These are phyloP conservation scores for Eimeria praecox DNA, from an alignment of 169 alveolate genomes.

Conservation along the genomic window DNA sequence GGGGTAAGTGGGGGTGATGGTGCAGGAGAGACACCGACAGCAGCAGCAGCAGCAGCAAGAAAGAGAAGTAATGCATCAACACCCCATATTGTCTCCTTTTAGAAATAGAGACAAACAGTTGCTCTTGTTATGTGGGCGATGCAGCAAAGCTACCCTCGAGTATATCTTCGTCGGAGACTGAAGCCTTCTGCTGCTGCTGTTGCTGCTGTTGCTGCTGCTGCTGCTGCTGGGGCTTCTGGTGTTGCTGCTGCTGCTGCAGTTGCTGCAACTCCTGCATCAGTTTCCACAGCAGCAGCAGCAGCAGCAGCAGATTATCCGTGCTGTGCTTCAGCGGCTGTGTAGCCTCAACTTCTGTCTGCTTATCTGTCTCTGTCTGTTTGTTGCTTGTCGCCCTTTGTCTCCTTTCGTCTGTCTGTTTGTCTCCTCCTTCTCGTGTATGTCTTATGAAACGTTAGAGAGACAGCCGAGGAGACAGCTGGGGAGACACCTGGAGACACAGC, in stretches of 20 bases:
- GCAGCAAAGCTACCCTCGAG: not conserved
- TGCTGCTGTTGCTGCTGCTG: not conserved
- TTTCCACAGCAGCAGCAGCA: not conserved
- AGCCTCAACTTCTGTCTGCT: not conserved
- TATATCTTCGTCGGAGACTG: slow-evolving; percentile 30
- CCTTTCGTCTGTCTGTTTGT: not conserved
- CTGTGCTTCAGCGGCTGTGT: not conserved
- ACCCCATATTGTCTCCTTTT: not conserved
- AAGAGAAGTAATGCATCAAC: not conserved
- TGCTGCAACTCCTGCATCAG: too few relatives aligned
- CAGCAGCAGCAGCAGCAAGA: not conserved
- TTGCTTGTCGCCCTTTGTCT: not conserved
- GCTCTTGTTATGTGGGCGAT: not conserved
- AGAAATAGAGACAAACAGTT: not conserved
- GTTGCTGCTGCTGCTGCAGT: too few relatives aligned
- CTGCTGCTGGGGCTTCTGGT: too few relatives aligned
- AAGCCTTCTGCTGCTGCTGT: not conserved
- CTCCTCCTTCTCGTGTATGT: not conserved
- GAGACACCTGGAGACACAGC: not conserved
- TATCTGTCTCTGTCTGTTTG: not conserved
- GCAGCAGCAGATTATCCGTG: not conserved
- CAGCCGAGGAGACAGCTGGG: slow-evolving; percentile 4
- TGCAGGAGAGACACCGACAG: not conserved
- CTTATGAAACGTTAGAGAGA: not conserved
- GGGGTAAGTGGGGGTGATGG: not conserved